Evolutionary conservation across 2,329 filamentous ascomycete genomes (phyloP), one percentile per base, ranked within the genome.

Genomic region (Ophiocordyceps polyrhachis-furcata): DNA sequence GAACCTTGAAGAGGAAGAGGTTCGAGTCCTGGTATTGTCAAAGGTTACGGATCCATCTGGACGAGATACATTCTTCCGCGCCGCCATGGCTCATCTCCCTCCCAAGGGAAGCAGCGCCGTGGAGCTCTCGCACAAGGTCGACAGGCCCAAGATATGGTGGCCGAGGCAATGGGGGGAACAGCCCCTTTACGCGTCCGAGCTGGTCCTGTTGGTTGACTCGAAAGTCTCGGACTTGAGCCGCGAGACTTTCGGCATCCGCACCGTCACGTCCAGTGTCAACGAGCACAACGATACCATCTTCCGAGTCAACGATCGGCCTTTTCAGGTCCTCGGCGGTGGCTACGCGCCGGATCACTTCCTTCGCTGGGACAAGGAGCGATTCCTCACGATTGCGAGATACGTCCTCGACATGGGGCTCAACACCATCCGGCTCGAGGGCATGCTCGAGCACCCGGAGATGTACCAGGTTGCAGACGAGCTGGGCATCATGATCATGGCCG

Each of bases 301-400:
- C 52, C 60, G 51, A 14, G 58, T 81, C 49, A 81, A 81, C 46
- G 68, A 64, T 0, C 50, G 69, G 4, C 68, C 67, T 0, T 80
- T 81, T 54, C 73, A 75, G 46, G 74, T 80, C 3, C 53, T 76
- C 1, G 76, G 76, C 2, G 73, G 65, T 1, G 76, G 76, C 0
- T 80, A 80, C 49, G 63, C 69, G 0, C 64, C 75, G 0, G 75
- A 80, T 52, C 70, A 79, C 46, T 79, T 80, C 54, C 57, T 79
- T 5, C 70, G 75, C 6, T 80, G 73, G 59, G 65, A 74, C 46
- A 43, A 54, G 2, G 47, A 61, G 1, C 67, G 68, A 23, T 66
- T 78, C 29, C 58, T 57, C 14, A 53, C 58, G 0, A 69, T 77
- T 40, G 70, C 71, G 19, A 58, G 64, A 47, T 69, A 76, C 50